A percentile compares a stretch with the other conserved stretches of the same genome.
Evolutionary conservation across 495 filamentous ascomycete genomes (phyloP).

Genomic region (Lasiosphaeria hispida): DNA sequence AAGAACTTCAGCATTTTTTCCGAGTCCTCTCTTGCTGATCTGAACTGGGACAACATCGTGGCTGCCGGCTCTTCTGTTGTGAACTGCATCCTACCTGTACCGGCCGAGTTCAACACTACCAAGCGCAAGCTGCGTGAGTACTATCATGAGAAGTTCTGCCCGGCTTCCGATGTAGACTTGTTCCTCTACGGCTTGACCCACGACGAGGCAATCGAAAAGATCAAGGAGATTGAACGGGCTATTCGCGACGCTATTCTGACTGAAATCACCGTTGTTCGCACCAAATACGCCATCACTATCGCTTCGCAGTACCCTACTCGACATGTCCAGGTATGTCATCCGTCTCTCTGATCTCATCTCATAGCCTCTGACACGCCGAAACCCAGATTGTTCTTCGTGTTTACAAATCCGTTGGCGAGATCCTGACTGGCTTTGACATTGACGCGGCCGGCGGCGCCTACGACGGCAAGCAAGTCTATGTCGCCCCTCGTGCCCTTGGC

Average conservation of each 20-base stretch:
- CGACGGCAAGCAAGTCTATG: slow-evolving; percentile 72
- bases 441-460: slow-evolving; percentile 79
- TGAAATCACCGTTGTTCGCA: slow-evolving; percentile 73
- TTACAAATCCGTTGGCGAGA: slow-evolving; percentile 76
- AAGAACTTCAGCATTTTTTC: slow-evolving; percentile 77
- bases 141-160: slow-evolving; percentile 75
- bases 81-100: slow-evolving; percentile 70
- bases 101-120: slow-evolving; percentile 57
- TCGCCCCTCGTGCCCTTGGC: slow-evolving; percentile 64
- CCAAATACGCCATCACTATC: slow-evolving; percentile 82
- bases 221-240: slow-evolving; percentile 68
- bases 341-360: background rate
- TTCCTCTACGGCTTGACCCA: slow-evolving; percentile 78
- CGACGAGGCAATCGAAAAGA: slow-evolving; percentile 72
- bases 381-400: slow-evolving; percentile 74
- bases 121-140: slow-evolving; percentile 68
- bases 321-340: slow-evolving; percentile 57
- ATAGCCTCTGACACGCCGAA: slow-evolving; percentile 10
- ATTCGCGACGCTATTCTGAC: slow-evolving; percentile 70
- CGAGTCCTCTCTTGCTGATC: slow-evolving; percentile 59
- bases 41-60: slow-evolving; percentile 76
- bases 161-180: slow-evolving; percentile 80
- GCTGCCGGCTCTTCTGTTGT: slow-evolving; percentile 75
- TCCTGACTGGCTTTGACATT: slow-evolving; percentile 82
- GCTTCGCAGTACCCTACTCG: slow-evolving; percentile 71